Evolutionary conservation across 345 rosid genomes (phyloP), one percentile per base, ranked within the genome.

Genomic region (Ricinus communis): DNA sequence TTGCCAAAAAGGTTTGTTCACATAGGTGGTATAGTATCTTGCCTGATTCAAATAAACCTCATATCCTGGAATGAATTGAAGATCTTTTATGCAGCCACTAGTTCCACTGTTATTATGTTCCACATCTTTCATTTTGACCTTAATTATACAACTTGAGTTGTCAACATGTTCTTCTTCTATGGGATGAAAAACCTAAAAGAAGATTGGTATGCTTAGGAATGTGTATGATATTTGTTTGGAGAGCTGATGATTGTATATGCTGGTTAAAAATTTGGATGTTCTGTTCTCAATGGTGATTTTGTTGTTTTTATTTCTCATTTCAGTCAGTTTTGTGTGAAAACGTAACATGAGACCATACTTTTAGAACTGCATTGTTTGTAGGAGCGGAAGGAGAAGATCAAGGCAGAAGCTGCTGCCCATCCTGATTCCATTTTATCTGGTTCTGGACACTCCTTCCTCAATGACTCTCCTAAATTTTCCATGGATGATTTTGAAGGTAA

Each of bases 401-500:
- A 81, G 85, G 93, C 98, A 68, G 98, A 95, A 83, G 93, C 81
- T 69, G 85, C 87, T 62, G 88, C 87, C 49, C 79, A 8, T 75
- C 77, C 87, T 78, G 72, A 73, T 64, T 87, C 93, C 66, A 30
- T 75, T 43, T 62, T 74, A 79, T 74, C 83, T 31, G 74, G 82
- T 77, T 70, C 76, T 68, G 87, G 84, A 47, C 84, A 68, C 65
- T 76, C 85, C 58, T 85, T 81, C 58, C 71, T 19, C 62, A 66
- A 71, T 54, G 76, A 74, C 72, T 72, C 78, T 65, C 93, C 97
- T 30, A 46, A 87, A 40, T 92, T 87, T 79, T 82, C 97, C 64
- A 82, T 87, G 83, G 96, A 88, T 73, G 98, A 92, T 71, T 95
- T 95, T 76, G 94, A 89, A 87, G 96, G 99, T 92, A 73, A 24